phyloP scores from a whole-genome alignment of 1,139 yeast species.

The Suhomyces yuchorum region DNA sequence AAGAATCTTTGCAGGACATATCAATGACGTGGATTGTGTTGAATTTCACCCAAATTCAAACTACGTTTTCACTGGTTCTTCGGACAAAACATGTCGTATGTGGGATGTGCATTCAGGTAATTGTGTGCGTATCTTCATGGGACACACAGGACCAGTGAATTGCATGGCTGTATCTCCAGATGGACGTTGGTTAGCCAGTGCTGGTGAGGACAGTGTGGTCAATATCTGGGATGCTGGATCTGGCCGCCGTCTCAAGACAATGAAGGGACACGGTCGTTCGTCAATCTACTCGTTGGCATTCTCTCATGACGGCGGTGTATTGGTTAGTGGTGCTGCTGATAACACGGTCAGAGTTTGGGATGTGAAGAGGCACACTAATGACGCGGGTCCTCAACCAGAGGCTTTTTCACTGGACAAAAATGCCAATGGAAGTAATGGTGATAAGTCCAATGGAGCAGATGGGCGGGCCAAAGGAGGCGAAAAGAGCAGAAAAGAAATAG shows the following conservation, averaged over 20 bases:
- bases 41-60: constrained; percentile 96
- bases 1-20: constrained; percentile 95
- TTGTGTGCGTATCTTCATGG: constrained; percentile 90
- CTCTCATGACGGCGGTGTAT: constrained; percentile 83
- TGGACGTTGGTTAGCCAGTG: constrained; percentile 95
- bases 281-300: constrained; percentile 85
- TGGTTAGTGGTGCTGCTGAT: constrained; percentile 93
- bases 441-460: constrained; percentile 14
- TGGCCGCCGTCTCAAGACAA: constrained; percentile 79
- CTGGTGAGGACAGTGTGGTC: constrained; percentile 89
- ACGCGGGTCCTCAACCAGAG: constrained; percentile 82
- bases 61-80: constrained; percentile 90
- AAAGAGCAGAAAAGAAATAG: constrained; percentile 62
- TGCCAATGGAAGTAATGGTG: constrained; percentile 15
- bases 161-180: constrained; percentile 91
- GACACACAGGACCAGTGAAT: constrained; percentile 88
- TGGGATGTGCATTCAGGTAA: constrained; percentile 94
- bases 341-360: constrained; percentile 96
- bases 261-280: constrained; percentile 89
- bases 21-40: constrained; percentile 94
- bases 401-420: constrained; percentile 46
- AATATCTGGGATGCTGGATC: constrained; percentile 95
- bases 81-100: constrained; percentile 95
- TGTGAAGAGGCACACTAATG: constrained; percentile 79
- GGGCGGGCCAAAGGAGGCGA: constrained; percentile 26